These are phyloP conservation scores for Fusarium sp. DNA, from an alignment of 2,329 filamentous ascomycete species.

Conservation along the genomic window DNA sequence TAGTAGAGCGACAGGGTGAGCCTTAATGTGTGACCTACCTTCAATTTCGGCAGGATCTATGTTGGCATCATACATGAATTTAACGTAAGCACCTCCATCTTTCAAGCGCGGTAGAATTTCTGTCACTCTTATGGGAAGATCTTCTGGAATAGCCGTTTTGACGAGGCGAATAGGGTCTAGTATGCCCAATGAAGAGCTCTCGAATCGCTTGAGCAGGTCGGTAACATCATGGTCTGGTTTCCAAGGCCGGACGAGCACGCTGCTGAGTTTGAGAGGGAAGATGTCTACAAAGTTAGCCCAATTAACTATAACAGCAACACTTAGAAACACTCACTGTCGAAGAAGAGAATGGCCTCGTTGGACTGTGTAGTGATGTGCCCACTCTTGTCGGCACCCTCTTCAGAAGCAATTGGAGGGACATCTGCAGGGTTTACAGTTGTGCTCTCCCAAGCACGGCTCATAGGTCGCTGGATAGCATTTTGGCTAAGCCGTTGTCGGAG, in stretches of 20 bases:
- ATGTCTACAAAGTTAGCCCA: slow-evolving; percentile 71
- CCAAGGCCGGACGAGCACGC: slow-evolving; percentile 63
- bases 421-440: slow-evolving; percentile 41
- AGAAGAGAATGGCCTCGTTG: slow-evolving; percentile 89
- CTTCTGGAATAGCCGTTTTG: slow-evolving; percentile 74
- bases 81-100: slow-evolving; percentile 95
- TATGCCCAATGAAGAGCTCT: slow-evolving; percentile 65
- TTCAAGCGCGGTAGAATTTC: slow-evolving; percentile 88
- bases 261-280: slow-evolving; percentile 81
- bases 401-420: slow-evolving; percentile 27
- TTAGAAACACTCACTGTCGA: slow-evolving; percentile 77
- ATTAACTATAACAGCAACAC: background rate
- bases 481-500: slow-evolving; percentile 24
- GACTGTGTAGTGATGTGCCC: slow-evolving; percentile 85
- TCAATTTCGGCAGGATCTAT: slow-evolving; percentile 61
- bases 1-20: background rate
- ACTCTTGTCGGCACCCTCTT: slow-evolving; percentile 72
- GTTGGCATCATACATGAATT: slow-evolving; percentile 73
- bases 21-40: slow-evolving; percentile 48
- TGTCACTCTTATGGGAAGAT: slow-evolving; percentile 77
- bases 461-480: slow-evolving; percentile 14
- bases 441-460: slow-evolving; percentile 47
- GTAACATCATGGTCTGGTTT: slow-evolving; percentile 65
- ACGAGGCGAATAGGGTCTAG: slow-evolving; percentile 69
- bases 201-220: slow-evolving; percentile 67